Evolutionary conservation across 2,329 filamentous ascomycete genomes (phyloP).

Genomic region (Trichoderma asperellum): DNA sequence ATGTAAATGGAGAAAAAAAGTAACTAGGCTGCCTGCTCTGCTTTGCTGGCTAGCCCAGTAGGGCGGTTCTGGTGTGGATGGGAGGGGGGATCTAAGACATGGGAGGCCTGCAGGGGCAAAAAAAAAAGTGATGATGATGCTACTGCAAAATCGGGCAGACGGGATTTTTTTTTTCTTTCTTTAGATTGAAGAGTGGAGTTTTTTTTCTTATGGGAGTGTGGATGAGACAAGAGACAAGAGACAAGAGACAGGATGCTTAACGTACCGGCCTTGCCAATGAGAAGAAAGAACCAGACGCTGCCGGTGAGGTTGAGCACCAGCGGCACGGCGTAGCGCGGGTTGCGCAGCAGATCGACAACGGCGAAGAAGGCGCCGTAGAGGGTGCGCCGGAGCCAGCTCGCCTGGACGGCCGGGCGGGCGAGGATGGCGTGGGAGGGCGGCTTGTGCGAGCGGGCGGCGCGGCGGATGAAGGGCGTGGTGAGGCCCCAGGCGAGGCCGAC

Average conservation of each 20-base stretch:
- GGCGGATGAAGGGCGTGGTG: constrained; percentile 89
- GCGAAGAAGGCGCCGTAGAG: constrained; percentile 70
- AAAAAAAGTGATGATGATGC: not conserved
- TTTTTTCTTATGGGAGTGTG: not conserved
- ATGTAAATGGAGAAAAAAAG: not conserved
- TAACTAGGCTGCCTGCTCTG: not conserved
- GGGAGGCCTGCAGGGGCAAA: not conserved
- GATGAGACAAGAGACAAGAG: not conserved
- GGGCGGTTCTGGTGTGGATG: constrained; percentile 21
- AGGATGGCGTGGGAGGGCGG: constrained; percentile 63
- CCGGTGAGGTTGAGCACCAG: constrained; percentile 87
- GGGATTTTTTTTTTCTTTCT: not conserved
- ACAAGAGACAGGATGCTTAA: constrained; percentile 31
- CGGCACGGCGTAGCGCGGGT: constrained; percentile 83
- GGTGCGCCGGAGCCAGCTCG: constrained; percentile 65
- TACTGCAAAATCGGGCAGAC: not conserved
- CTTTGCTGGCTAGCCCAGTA: constrained; percentile 17
- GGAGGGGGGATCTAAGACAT: constrained; percentile 9
- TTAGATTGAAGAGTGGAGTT: not conserved
- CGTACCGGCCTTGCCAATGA: constrained; percentile 90
- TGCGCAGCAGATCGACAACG: constrained; percentile 75
- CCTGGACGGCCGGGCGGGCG: constrained; percentile 52
- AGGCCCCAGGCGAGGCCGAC: constrained; percentile 93
- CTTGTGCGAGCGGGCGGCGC: constrained; percentile 76
- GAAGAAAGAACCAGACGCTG: constrained; percentile 93